These are phyloP conservation scores for Clavariopsis aquatica DNA, from an alignment of 495 filamentous ascomycete genomes.

Conservation along the genomic window DNA sequence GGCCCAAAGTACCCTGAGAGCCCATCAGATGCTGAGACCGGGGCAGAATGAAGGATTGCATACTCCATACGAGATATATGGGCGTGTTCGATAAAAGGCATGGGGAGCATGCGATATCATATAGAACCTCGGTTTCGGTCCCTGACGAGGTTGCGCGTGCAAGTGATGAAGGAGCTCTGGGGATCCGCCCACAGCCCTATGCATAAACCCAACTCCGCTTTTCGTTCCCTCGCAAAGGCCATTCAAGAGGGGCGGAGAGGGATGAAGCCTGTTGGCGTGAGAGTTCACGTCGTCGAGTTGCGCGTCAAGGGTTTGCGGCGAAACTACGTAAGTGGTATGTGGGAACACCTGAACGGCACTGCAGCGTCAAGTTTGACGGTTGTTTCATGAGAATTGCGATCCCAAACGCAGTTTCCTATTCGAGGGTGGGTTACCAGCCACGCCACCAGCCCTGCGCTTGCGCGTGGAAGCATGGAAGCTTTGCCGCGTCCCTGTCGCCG, in stretches of 20 bases:
- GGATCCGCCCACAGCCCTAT: neutral
- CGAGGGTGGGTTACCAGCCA: neutral
- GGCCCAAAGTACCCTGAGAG: neutral
- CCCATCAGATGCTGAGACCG: neutral
- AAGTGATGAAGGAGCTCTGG: neutral
- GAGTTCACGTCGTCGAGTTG: neutral
- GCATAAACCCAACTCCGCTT: neutral
- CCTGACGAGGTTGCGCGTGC: neutral
- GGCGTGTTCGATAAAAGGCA: neutral
- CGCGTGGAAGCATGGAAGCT: neutral
- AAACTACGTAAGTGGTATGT: neutral
- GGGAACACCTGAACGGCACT: neutral
- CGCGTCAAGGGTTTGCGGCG: neutral
- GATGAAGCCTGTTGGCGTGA: too few species aligned
- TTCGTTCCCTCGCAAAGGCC: neutral
- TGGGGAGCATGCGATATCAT: neutral
- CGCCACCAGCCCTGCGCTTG: neutral
- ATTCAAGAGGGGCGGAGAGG: neutral
- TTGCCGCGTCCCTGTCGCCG: neutral
- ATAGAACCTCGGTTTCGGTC: neutral
- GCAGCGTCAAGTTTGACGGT: neutral
- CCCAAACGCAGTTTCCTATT: slow-evolving; percentile 1
- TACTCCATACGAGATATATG: neutral
- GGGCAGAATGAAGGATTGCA: neutral
- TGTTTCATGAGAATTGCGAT: neutral